Evolutionary conservation across 306 rosid genomes (phyloP).

Genomic region (Prunus salicina): DNA sequence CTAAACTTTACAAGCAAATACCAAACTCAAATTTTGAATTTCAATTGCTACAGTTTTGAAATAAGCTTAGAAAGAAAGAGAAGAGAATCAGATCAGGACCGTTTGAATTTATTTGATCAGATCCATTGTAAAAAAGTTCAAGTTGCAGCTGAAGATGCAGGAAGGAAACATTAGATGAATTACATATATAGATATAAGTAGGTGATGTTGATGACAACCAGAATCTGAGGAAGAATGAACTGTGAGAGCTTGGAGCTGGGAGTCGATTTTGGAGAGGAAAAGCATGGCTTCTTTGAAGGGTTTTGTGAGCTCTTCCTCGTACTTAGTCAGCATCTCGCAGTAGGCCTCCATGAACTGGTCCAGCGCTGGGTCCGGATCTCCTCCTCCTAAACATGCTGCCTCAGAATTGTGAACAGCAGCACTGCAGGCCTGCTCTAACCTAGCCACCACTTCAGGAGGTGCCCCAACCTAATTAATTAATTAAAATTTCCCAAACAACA

Average conservation of each 20-base stretch:
- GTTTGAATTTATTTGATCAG: not conserved
- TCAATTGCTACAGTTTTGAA: no score
- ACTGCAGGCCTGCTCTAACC: conserved; percentile 30
- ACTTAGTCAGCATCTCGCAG: conserved; percentile 51
- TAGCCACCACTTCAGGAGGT: conserved; percentile 39
- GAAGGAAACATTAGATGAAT: not conserved
- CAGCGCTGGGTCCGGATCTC: conserved; percentile 32
- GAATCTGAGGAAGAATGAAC: conserved; percentile 25
- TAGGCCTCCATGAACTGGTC: conserved; percentile 64
- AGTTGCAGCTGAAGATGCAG: not conserved
- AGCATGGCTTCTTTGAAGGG: conserved; percentile 53
- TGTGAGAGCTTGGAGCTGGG: conserved; percentile 34
- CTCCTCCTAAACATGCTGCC: conserved; percentile 2
- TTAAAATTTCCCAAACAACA: not conserved
- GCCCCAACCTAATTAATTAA: conserved; percentile 36
- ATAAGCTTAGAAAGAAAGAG: no score
- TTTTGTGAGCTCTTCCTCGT: conserved; percentile 46
- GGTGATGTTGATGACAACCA: conserved; percentile 12
- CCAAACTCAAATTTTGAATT: no score
- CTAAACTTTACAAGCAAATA: no score
- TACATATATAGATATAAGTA: no score
- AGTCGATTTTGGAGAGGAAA: conserved; percentile 36
- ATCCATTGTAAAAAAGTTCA: not conserved
- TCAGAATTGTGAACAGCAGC: not conserved
- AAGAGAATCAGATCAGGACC: not conserved